A percentile compares a stretch with the other conserved stretches of the same genome.
Evolutionary conservation across 768 basidiomycete species (phyloP).

Genomic region (Trametes cubensis): DNA sequence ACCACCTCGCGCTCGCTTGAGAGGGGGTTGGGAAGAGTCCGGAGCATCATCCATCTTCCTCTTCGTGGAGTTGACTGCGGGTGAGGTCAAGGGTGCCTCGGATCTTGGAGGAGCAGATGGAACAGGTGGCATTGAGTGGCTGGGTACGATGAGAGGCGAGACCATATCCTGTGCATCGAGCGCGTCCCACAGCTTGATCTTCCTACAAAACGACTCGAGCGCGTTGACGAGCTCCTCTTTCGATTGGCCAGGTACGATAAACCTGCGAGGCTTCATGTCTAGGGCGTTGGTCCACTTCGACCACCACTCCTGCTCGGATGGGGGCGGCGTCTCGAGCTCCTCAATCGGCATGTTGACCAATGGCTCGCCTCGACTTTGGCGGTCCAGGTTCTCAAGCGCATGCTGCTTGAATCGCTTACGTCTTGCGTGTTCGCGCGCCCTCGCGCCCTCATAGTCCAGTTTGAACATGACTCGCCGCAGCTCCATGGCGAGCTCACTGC

Average conservation of each 20-base stretch:
- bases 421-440: conserved; percentile 40
- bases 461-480: conserved; percentile 59
- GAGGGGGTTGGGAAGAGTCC: neutral
- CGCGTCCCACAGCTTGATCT: neutral
- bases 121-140: no score
- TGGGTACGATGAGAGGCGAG: neutral
- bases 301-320: conserved; percentile 38
- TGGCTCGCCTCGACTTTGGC: conserved; percentile 17
- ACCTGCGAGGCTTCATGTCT: conserved; percentile 35
- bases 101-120: neutral
- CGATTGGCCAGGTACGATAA: conserved; percentile 43
- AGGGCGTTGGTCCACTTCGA: conserved; percentile 41
- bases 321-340: conserved; percentile 37
- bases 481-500: conserved; percentile 49
- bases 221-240: conserved; percentile 8
- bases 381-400: conserved; percentile 34
- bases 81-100: neutral
- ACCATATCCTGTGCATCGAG: neutral
- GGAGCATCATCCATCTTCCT: neutral
- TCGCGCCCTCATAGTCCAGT: conserved; percentile 48
- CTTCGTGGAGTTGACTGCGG: neutral
- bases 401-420: conserved; percentile 30
- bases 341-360: conserved; percentile 24
- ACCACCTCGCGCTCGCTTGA: conserved; percentile 4
- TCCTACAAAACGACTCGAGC: neutral